Percentiles rank a stretch among this genome's conserved stretches.
Evolutionary conservation across 306 rosid genomes (phyloP).

Genomic region (Carpinus fangiana): DNA sequence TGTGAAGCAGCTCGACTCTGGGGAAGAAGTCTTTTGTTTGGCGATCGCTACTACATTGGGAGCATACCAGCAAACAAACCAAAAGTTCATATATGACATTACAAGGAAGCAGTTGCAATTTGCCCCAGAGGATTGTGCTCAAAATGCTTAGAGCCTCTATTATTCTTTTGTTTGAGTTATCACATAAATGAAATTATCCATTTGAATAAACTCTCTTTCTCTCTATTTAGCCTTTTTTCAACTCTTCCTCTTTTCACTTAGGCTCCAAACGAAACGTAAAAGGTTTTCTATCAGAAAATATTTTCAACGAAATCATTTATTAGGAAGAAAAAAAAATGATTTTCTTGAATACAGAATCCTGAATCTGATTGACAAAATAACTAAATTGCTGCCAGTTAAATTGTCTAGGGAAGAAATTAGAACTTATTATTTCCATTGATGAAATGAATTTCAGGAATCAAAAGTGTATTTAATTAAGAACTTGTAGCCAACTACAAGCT

Average conservation of each 20-base stretch:
- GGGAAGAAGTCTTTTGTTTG: background rate
- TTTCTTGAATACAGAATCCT: background rate
- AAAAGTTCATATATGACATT: background rate
- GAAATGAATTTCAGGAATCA: background rate
- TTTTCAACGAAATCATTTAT: too few relatives aligned
- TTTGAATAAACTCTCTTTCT: too few relatives aligned
- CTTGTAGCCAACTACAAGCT: background rate
- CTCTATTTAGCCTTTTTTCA: too few relatives aligned
- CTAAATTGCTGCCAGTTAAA: background rate
- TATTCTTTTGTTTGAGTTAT: too few relatives aligned
- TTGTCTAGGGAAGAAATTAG: background rate
- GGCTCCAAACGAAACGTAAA: too few relatives aligned
- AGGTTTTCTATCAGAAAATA: too few relatives aligned
- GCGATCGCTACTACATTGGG: background rate
- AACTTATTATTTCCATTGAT: too few relatives aligned
- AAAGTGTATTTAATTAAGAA: background rate
- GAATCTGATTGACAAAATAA: background rate
- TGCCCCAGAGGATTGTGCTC: constrained; percentile 1
- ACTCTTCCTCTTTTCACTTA: too few relatives aligned
- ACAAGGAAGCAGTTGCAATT: background rate
- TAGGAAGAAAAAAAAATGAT: too few relatives aligned
- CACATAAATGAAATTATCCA: too few relatives aligned
- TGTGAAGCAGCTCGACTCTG: too few relatives aligned
- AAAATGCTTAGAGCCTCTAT: background rate
- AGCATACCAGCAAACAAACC: background rate